A percentile compares a stretch with the other conserved stretches of the same genome.
These are phyloP conservation scores for Talaromyces sp. DNA, from an alignment of 2,329 filamentous ascomycete species.

Conservation along the genomic window DNA sequence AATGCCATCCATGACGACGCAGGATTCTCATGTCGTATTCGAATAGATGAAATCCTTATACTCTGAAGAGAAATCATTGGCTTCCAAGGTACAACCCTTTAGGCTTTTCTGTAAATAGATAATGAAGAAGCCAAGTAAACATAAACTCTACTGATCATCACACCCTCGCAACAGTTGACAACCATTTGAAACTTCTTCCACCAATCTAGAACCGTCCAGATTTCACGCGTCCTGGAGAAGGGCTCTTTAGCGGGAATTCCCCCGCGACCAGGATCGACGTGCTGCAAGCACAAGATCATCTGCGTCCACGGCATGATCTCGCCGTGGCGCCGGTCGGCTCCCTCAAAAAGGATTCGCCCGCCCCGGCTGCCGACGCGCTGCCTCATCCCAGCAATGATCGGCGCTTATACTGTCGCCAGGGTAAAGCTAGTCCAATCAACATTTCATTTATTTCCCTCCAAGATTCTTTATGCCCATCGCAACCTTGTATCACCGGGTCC, in stretches of 20 bases:
- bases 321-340: constrained; percentile 2
- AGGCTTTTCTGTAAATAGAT: not conserved
- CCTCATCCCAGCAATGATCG: constrained; percentile 13
- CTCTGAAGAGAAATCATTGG: not conserved
- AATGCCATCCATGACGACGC: not conserved
- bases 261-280: constrained; percentile 12
- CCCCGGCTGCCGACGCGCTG: not conserved
- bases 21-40: not conserved
- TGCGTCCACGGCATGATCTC: constrained; percentile 22
- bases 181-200: not conserved
- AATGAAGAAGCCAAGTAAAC: not conserved
- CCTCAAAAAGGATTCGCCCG: not conserved
- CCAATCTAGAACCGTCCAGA: not conserved
- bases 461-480: constrained; percentile 8
- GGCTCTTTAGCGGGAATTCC: constrained; percentile 1
- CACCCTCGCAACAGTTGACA: not conserved
- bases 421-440: not conserved
- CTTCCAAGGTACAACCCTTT: not conserved
- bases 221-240: not conserved
- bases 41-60: not conserved
- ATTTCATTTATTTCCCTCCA: not conserved
- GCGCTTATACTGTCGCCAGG: not conserved
- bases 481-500: constrained; percentile 23
- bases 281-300: constrained; percentile 19
- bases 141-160: not conserved